Conservation (phyloP, 2,329 filamentous ascomycete genomes). For the Neofusicoccum ribis region DNA sequence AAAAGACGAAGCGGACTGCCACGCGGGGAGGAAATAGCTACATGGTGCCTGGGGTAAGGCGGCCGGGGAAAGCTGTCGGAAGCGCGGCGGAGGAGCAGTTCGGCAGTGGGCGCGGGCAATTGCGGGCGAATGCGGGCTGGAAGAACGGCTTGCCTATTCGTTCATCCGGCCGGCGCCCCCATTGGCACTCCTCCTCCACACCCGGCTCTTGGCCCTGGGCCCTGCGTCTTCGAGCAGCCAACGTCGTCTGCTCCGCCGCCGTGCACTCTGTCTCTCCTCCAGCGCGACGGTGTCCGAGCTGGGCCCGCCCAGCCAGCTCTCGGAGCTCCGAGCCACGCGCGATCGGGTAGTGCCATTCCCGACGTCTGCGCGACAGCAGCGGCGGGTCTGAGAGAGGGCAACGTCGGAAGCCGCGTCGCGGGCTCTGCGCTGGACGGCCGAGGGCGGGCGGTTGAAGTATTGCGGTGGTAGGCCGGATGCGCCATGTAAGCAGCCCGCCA, state of each 20-base stretch:
- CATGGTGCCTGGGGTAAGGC: constrained; percentile 3
- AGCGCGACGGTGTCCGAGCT: not conserved
- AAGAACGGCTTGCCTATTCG: constrained; percentile 12
- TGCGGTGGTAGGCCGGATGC: too few species aligned
- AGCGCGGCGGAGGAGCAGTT: constrained; percentile 10
- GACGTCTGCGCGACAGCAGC: not conserved
- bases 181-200: too few species aligned
- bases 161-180: not conserved
- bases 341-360: constrained; percentile 10
- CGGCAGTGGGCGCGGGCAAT: constrained; percentile 8
- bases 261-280: too few species aligned
- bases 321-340: constrained; percentile 2
- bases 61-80: constrained; percentile 13
- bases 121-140: not conserved
- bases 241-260: not conserved
- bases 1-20: not conserved
- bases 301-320: not conserved
- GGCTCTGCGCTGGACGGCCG: not conserved
- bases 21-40: constrained; percentile 2
- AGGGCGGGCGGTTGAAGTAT: too few species aligned
- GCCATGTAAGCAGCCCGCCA: too few species aligned
- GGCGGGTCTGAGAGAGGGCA: not conserved
- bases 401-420: constrained; percentile 2
- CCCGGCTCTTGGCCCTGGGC: not conserved
- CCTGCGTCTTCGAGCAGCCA: not conserved